Conservation (phyloP, 2,329 filamentous ascomycete species). For the Neoarthrinium moseri region DNA sequence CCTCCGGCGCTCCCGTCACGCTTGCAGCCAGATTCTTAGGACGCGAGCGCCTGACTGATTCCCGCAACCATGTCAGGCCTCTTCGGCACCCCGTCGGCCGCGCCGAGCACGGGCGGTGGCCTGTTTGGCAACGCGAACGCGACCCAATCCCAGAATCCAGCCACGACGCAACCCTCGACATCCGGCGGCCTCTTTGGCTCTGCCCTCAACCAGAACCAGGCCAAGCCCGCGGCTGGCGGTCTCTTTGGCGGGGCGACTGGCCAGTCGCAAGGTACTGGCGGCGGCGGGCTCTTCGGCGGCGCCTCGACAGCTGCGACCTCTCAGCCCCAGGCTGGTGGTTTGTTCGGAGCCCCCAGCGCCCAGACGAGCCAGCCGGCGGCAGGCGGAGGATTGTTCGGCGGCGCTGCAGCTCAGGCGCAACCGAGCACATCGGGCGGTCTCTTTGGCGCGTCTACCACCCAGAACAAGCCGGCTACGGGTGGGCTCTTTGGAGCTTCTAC, state of each 20-base stretch:
- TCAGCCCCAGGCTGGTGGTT: neutral
- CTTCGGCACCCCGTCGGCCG: slow-evolving; percentile 1
- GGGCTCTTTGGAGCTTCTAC: neutral
- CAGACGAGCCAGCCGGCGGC: neutral
- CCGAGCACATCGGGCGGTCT: neutral
- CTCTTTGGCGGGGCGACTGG: neutral
- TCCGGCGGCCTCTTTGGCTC: neutral
- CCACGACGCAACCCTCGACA: neutral
- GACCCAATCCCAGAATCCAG: neutral
- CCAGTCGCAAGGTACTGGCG: neutral
- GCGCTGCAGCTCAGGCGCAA: neutral
- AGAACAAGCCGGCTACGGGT: neutral
- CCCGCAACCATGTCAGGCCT: neutral
- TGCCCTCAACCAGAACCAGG: neutral
- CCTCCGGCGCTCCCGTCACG: neutral
- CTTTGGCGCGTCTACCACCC: neutral
- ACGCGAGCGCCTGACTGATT: neutral
- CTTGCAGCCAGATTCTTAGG: neutral
- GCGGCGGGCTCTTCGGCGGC: neutral
- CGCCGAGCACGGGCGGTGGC: neutral
- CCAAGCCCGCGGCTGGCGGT: slow-evolving; percentile 2
- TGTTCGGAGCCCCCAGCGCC: neutral
- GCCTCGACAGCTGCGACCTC: neutral
- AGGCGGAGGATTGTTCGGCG: neutral
- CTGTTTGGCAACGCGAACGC: slow-evolving; percentile 2